Conservation (phyloP, 768 basidiomycete species). For the Kwoniella mangroviensis region DNA sequence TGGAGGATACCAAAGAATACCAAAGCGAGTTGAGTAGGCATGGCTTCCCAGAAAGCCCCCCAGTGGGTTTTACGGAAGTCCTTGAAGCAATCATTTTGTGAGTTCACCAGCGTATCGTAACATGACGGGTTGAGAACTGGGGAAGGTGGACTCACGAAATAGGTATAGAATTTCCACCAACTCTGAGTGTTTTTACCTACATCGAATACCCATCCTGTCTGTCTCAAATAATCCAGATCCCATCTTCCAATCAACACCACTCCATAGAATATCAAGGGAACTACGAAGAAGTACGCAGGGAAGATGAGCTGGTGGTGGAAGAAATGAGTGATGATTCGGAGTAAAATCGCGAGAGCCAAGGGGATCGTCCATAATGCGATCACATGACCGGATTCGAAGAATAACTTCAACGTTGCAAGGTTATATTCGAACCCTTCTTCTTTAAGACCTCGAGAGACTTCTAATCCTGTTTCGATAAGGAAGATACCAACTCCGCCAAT, state of each 20-base stretch:
- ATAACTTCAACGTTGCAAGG: conserved; percentile 68
- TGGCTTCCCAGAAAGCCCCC: conserved; percentile 73
- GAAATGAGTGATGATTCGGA: conserved; percentile 77
- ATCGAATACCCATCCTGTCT: conserved; percentile 84
- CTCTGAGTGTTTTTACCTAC: conserved; percentile 62
- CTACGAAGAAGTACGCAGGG: conserved; percentile 65
- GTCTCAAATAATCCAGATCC: conserved; percentile 67
- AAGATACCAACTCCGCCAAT: conserved; percentile 97
- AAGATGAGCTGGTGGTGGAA: conserved; percentile 89
- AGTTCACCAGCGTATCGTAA: not conserved
- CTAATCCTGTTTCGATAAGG: conserved; percentile 83
- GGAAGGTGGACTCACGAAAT: conserved; percentile 66
- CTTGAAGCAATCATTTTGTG: conserved; percentile 46
- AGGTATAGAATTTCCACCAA: conserved; percentile 87
- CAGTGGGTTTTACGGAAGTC: conserved; percentile 70
- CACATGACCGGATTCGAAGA: conserved; percentile 70
- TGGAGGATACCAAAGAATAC: conserved; percentile 60
- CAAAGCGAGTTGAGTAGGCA: conserved; percentile 93
- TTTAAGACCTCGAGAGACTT: conserved; percentile 77
- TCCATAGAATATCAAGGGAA: conserved; percentile 83
- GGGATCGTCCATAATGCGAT: conserved; percentile 80
- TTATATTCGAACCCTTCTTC: conserved; percentile 75
- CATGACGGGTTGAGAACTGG: not conserved
- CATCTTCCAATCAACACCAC: conserved; percentile 70
- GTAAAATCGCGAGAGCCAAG: conserved; percentile 71